Evolutionary conservation across 495 filamentous ascomycete genomes (phyloP).

Genomic region (Staphylotrichum tortipilum): DNA sequence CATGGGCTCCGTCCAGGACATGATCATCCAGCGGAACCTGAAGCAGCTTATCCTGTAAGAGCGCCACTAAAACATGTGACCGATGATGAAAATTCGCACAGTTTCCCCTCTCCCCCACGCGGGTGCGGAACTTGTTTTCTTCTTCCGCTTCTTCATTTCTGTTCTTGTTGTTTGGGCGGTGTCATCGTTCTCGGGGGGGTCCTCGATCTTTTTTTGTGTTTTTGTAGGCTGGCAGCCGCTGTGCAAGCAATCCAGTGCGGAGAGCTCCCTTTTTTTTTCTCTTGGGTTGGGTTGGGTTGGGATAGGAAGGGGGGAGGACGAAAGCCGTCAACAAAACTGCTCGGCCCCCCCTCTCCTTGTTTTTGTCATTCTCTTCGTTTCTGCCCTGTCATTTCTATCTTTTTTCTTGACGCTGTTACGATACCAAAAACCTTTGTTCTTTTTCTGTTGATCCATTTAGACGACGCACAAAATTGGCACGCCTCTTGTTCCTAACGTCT

Average conservation of each 20-base stretch:
- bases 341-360: too few species aligned
- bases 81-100: slow-evolving; percentile 9
- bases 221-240: neutral
- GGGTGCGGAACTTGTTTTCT: too few species aligned
- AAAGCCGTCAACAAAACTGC: too few species aligned
- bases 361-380: too few species aligned
- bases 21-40: slow-evolving; percentile 98
- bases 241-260: slow-evolving; percentile 3
- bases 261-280: neutral
- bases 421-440: slow-evolving; percentile 3
- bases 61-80: too few species aligned
- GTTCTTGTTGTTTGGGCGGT: too few species aligned
- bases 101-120: neutral
- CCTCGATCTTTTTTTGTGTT: too few species aligned
- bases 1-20: slow-evolving; percentile 95
- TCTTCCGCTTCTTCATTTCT: too few species aligned
- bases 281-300: too few species aligned
- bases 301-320: too few species aligned
- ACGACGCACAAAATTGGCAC: neutral
- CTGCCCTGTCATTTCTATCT: neutral
- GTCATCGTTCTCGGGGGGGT: neutral
- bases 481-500: slow-evolving; percentile 5
- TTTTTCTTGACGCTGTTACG: slow-evolving; percentile 1
- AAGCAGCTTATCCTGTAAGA: slow-evolving; percentile 86
- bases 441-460: too few species aligned